Evolutionary conservation across 2,329 filamentous ascomycete species (phyloP).

Genomic region (Fusarium sp.): DNA sequence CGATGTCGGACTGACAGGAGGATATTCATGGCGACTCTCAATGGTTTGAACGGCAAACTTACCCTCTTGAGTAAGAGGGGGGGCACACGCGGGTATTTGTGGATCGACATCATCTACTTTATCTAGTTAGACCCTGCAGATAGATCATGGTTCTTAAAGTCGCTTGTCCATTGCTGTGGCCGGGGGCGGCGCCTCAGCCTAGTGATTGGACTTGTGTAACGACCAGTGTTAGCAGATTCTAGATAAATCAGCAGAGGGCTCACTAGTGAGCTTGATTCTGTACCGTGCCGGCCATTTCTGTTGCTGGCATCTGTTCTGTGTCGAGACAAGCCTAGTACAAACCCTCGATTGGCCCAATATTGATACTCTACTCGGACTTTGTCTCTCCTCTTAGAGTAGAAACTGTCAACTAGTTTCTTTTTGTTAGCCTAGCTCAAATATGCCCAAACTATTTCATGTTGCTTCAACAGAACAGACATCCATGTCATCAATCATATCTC

Average conservation of each 20-base stretch:
- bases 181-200: not conserved
- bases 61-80: slow-evolving; percentile 1
- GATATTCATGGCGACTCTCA: slow-evolving; percentile 25
- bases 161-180: not conserved
- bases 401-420: not conserved
- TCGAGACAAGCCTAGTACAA: not conserved
- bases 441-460: not conserved
- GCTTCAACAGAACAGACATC: not conserved
- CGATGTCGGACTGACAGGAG: slow-evolving; percentile 36
- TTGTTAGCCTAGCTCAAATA: not conserved
- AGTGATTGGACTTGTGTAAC: too few species aligned
- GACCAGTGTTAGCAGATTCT: too few species aligned
- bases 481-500: slow-evolving; percentile 50
- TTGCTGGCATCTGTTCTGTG: not conserved
- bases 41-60: slow-evolving; percentile 13
- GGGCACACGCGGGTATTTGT: slow-evolving; percentile 36
- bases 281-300: too few species aligned
- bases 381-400: not conserved
- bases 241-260: not conserved
- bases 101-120: slow-evolving; percentile 11
- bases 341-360: too few species aligned
- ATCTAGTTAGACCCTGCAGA: not conserved
- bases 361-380: too few species aligned
- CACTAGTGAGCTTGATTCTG: too few species aligned
- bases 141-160: not conserved